Evolutionary conservation across 352 stramenopile genomes (phyloP), one percentile per base, ranked within the genome.

Genomic region (Globisporangium solare): DNA sequence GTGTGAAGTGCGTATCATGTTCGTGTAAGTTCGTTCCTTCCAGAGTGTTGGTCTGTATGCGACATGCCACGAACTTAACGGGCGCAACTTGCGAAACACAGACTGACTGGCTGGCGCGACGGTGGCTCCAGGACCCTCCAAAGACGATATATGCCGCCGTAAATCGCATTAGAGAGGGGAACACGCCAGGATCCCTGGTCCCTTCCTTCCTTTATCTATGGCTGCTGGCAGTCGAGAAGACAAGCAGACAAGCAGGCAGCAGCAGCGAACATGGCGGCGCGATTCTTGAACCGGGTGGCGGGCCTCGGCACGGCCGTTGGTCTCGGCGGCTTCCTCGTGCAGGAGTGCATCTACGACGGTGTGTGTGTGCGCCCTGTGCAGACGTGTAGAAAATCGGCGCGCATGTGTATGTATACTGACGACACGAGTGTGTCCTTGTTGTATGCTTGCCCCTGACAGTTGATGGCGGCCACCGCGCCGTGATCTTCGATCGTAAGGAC

Each of bases 401-500:
- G 7, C 39, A 2, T 47, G 35, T 11, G 2, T 22, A 17, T 3
- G 27, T 22, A 17, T 3, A 6, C 27, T 35, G 27, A 35, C 7
- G 27, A 35, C 27, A 35, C 5, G 27, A 35, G 27, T 35, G 27
- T 35, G 27, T 6, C n/a, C n/a, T 8, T 35, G 27, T 35, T 35
- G 6, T 54, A 47, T 58, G 56, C 39, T 50, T 58, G 56, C 39
- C 21, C 31, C 43, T 56, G 54, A 18, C 39, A n/a, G 39, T 43
- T 31, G 97, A 99, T 65, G 97, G 96, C 41, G 98, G 98, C 54
- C 88, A 99, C 79, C 89, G 96, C 37, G 98, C 96, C 42, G 97
- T 99, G 47, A 98, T 99, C 68, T 99, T 99, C 75, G 97, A 99
- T 78, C 92, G 95, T 72, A 92, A 99, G 61, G 85, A 97, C 51